A percentile compares a stretch with the other conserved stretches of the same genome.
Evolutionary conservation across 179 eudicot species (phyloP).

Genomic region (Sideroxylon spinosum): DNA sequence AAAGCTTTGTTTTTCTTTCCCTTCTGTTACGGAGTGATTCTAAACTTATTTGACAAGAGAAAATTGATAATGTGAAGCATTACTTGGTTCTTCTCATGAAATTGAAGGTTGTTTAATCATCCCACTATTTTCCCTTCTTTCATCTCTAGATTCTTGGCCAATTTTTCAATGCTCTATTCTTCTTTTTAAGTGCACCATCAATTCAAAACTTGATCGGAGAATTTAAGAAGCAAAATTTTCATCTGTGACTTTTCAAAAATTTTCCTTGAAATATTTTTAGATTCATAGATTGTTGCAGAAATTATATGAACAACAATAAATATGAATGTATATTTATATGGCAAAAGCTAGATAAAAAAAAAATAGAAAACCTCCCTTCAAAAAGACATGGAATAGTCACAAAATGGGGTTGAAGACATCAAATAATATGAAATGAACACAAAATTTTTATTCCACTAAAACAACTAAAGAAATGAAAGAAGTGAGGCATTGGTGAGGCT

Average conservation of each 20-base stretch:
- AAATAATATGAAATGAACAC: too few species aligned
- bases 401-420: too few species aligned
- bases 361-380: too few species aligned
- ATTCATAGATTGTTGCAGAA: too few species aligned
- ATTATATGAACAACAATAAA: too few species aligned
- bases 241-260: too few species aligned
- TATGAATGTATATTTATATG: too few species aligned
- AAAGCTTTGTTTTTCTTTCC: constrained; percentile 5
- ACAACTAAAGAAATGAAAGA: too few species aligned
- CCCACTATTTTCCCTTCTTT: not conserved
- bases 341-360: too few species aligned
- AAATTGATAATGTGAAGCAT: not conserved
- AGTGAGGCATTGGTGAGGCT: too few species aligned
- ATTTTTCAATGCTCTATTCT: not conserved
- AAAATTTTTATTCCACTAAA: too few species aligned
- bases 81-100: not conserved
- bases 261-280: not conserved
- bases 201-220: not conserved
- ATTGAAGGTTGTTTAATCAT: not conserved
- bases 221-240: not conserved
- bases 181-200: not conserved
- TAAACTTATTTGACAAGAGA: not conserved
- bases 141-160: not conserved
- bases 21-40: constrained; percentile 1
- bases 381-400: too few species aligned